Conservation (phyloP, 139 green algal species). For the Chlorokybus atmophyticus region DNA sequence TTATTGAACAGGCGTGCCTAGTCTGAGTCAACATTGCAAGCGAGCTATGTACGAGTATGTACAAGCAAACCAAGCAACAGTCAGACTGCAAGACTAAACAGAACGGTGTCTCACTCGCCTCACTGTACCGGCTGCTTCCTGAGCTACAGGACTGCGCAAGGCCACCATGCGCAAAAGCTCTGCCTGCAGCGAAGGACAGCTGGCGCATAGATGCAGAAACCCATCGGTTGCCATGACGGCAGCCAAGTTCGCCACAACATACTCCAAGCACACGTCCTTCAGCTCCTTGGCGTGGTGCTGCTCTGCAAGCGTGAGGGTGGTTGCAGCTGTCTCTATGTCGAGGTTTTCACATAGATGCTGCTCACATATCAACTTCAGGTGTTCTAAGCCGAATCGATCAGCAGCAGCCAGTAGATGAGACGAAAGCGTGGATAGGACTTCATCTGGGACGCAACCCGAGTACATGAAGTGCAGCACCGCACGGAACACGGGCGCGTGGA, state of each 20-base stretch:
- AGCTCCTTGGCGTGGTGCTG: constrained; percentile 80
- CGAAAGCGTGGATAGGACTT: too few species aligned
- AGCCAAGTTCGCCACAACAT: constrained; percentile 59
- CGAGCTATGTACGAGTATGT: too few species aligned
- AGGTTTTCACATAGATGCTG: constrained; percentile 74
- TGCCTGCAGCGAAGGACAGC: constrained; percentile 74
- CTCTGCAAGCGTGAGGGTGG: constrained; percentile 90
- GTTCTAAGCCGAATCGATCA: constrained; percentile 76
- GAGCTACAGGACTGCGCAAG: too few species aligned
- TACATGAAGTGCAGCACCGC: too few species aligned
- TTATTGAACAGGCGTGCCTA: too few species aligned
- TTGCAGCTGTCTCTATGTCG: constrained; percentile 78
- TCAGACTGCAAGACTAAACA: too few species aligned
- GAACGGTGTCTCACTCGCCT: too few species aligned
- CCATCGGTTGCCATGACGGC: constrained; percentile 79
- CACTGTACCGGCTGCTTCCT: too few species aligned
- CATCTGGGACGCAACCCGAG: too few species aligned
- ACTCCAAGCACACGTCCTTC: constrained; percentile 88
- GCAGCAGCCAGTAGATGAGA: constrained; percentile 90
- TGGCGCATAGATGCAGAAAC: constrained; percentile 78
- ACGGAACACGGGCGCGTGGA: too few species aligned
- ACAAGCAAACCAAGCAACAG: too few species aligned
- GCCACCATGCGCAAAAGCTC: constrained; percentile 36
- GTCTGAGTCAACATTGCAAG: too few species aligned
- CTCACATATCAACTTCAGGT: constrained; percentile 83